Conservation (phyloP, 2,329 filamentous ascomycete species). For the Xylogone sp. region DNA sequence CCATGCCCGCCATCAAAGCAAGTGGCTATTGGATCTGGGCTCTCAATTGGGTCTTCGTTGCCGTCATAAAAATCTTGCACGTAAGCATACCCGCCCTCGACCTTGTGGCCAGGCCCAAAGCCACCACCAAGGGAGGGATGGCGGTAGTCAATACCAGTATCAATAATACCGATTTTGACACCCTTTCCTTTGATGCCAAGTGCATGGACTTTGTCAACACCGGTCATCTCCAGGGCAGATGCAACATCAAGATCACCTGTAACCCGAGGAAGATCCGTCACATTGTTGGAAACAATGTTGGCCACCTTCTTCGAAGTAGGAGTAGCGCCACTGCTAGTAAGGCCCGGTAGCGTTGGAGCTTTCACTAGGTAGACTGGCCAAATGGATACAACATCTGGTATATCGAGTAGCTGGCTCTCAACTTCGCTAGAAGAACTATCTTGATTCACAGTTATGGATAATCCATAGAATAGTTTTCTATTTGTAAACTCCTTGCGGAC, state of each 20-base stretch:
- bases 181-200: slow-evolving; percentile 43
- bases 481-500: slow-evolving; percentile 13
- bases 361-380: not conserved
- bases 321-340: too few relatives aligned
- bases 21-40: slow-evolving; percentile 1
- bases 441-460: slow-evolving; percentile 13
- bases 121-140: slow-evolving; percentile 62
- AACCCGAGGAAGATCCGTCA: too few relatives aligned
- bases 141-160: slow-evolving; percentile 50
- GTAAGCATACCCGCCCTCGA: slow-evolving; percentile 53
- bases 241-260: not conserved
- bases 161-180: slow-evolving; percentile 35
- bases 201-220: slow-evolving; percentile 36
- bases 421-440: slow-evolving; percentile 1
- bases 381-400: slow-evolving; percentile 6
- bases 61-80: slow-evolving; percentile 39
- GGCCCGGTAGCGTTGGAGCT: too few relatives aligned
- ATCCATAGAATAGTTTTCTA: slow-evolving; percentile 10
- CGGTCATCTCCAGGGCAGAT: slow-evolving; percentile 12
- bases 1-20: slow-evolving; percentile 38
- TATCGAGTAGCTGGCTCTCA: not conserved
- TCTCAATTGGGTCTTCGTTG: not conserved
- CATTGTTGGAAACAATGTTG: too few relatives aligned
- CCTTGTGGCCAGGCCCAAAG: slow-evolving; percentile 56
- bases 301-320: too few relatives aligned